phyloP scores from a whole-genome alignment of 257 asterid species.

The Orobanche coerulescens region DNA sequence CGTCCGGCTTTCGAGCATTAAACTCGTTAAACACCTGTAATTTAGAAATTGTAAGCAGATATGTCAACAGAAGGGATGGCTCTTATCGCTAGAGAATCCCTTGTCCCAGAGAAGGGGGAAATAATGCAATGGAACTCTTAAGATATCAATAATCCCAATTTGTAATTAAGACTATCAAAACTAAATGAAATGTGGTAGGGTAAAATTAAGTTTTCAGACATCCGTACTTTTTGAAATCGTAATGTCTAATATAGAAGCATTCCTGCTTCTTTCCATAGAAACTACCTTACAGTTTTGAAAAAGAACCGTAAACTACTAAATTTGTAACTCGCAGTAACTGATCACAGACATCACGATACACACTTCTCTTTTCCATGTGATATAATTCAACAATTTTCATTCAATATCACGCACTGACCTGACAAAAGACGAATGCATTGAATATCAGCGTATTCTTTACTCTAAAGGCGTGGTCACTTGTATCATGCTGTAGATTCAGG shows the following conservation, averaged over 20 bases:
- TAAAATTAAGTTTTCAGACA: neutral
- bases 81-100: neutral
- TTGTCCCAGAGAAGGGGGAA: neutral
- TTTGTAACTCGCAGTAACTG: no score
- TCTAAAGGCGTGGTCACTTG: slow-evolving; percentile 41
- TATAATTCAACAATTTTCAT: neutral
- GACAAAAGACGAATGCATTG: slow-evolving; percentile 85
- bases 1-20: slow-evolving; percentile 90
- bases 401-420: slow-evolving; percentile 36
- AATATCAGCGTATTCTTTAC: slow-evolving; percentile 81
- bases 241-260: neutral
- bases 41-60: slow-evolving; percentile 14
- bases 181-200: no score
- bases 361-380: neutral
- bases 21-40: slow-evolving; percentile 77
- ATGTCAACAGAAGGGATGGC: neutral
- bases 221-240: neutral
- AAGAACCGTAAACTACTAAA: neutral
- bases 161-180: neutral
- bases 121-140: no score
- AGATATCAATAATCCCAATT: neutral
- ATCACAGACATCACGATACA: neutral
- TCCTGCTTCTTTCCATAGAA: neutral
- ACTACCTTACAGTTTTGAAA: neutral
- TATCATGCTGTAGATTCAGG: slow-evolving; percentile 46